phyloP scores from a whole-genome alignment of 148 eudicot genomes.

The Rhododendron vialii region DNA sequence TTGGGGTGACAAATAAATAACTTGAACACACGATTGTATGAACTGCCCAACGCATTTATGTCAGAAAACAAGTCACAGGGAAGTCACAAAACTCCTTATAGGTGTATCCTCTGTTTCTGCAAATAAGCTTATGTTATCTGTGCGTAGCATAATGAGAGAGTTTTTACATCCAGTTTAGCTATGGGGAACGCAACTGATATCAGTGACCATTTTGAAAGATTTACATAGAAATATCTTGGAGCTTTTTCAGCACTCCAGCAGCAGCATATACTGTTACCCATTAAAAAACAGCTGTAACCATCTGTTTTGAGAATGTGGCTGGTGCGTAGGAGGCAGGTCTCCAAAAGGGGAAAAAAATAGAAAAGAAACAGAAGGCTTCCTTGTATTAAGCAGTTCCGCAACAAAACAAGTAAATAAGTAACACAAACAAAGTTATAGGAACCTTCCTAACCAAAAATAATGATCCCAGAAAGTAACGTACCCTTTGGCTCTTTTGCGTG shows the following conservation, averaged over 20 bases:
- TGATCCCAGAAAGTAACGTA: slow-evolving; percentile 19
- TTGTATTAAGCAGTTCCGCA: background rate
- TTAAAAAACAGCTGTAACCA: too few species aligned
- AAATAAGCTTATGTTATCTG: background rate
- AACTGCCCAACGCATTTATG: background rate
- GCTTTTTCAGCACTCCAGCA: background rate
- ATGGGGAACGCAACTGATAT: background rate
- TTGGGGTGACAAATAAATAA: background rate
- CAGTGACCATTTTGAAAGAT: background rate
- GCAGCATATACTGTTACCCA: background rate
- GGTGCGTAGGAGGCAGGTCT: background rate
- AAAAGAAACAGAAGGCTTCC: background rate
- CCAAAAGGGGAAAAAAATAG: background rate
- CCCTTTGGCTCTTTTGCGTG: slow-evolving; percentile 77
- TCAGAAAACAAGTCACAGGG: background rate
- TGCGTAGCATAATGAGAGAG: background rate
- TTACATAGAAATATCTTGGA: background rate
- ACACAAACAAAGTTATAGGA: background rate
- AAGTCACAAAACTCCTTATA: background rate
- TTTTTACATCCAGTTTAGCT: background rate
- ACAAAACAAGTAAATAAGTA: background rate
- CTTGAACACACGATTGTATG: background rate
- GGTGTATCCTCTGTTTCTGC: background rate
- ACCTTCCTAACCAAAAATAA: background rate
- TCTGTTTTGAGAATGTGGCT: background rate